phyloP scores from a whole-genome alignment of 2,329 filamentous ascomycete species.

The Sporothrix pallida region DNA sequence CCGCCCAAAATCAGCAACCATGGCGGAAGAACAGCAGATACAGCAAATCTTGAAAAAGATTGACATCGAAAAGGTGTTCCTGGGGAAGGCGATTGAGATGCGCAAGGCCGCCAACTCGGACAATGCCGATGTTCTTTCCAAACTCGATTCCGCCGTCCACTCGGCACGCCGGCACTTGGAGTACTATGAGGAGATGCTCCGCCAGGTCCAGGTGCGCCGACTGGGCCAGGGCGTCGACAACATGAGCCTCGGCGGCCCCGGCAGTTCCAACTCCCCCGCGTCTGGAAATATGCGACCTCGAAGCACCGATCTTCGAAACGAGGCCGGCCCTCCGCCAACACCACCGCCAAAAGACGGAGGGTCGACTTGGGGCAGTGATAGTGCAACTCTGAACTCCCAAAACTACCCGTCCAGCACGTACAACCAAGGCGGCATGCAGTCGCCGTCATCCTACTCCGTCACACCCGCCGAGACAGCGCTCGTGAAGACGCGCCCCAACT shows the following conservation, averaged over 20 bases:
- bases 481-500: conserved; percentile 83
- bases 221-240: conserved; percentile 70
- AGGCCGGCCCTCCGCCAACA: conserved; percentile 58
- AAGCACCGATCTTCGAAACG: conserved; percentile 54
- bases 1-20: conserved; percentile 48
- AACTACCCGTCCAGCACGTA: conserved; percentile 61
- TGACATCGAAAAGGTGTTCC: conserved; percentile 92
- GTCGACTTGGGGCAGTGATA: conserved; percentile 53
- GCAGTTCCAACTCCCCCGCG: conserved; percentile 40
- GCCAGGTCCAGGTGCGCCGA: conserved; percentile 83
- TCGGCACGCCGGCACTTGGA: conserved; percentile 84
- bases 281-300: conserved; percentile 48
- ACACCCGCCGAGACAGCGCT: conserved; percentile 44
- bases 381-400: conserved; percentile 60
- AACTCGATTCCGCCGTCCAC: conserved; percentile 91
- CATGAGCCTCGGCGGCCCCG: conserved; percentile 62
- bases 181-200: conserved; percentile 92
- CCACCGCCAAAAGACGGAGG: conserved; percentile 76
- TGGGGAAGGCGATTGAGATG: conserved; percentile 94
- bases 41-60: conserved; percentile 95
- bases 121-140: conserved; percentile 88
- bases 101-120: conserved; percentile 79
- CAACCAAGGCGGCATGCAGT: conserved; percentile 50
- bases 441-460: conserved; percentile 29
- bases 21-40: conserved; percentile 69